These are phyloP conservation scores for Apiospora marii DNA, from an alignment of 2,329 filamentous ascomycete species.

Conservation along the genomic window DNA sequence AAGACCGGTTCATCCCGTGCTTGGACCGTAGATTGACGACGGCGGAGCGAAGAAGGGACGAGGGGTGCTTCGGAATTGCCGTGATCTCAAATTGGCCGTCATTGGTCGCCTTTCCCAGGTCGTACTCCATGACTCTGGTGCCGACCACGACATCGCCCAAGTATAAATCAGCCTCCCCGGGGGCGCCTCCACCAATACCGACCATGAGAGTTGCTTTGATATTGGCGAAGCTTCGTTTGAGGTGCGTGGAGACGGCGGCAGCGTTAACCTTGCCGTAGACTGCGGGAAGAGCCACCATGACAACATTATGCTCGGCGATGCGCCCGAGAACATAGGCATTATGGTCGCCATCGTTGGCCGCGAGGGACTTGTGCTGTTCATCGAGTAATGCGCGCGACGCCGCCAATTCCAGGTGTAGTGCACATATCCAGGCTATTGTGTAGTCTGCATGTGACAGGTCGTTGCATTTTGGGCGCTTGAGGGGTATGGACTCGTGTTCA, in stretches of 20 bases:
- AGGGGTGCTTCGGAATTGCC: background rate
- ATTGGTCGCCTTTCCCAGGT: background rate
- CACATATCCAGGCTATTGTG: background rate
- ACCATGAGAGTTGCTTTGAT: conserved; percentile 37
- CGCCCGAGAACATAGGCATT: conserved; percentile 37
- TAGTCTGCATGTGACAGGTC: background rate
- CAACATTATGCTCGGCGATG: conserved; percentile 32
- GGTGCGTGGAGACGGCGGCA: conserved; percentile 35
- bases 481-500: background rate
- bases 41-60: background rate
- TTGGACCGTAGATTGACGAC: background rate
- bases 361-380: background rate
- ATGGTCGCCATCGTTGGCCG: conserved; percentile 27
- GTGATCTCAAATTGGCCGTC: background rate
- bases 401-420: background rate
- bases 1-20: background rate
- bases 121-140: conserved; percentile 4
- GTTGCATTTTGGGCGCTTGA: background rate
- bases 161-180: conserved; percentile 35
- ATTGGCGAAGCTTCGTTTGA: conserved; percentile 36
- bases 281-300: conserved; percentile 33
- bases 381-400: background rate
- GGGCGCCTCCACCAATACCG: conserved; percentile 28
- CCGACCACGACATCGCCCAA: background rate
- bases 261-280: conserved; percentile 37